Evolutionary conservation across 2,329 filamentous ascomycete species (phyloP).

Genomic region (Hirsutella thompsonii): DNA sequence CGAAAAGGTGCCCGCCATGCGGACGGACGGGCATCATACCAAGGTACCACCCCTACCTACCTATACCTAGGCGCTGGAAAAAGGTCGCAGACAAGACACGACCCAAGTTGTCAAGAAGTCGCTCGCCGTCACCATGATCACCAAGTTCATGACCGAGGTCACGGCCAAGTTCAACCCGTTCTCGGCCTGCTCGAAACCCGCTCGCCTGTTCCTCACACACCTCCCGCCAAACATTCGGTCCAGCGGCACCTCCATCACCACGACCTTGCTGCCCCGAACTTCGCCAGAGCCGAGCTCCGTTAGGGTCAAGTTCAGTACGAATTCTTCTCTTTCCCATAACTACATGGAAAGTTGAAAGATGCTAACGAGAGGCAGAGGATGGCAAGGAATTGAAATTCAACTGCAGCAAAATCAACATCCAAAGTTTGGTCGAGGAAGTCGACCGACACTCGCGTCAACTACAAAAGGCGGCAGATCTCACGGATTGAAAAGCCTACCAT

Average conservation of each 20-base stretch:
- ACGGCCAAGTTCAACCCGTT: constrained; percentile 89
- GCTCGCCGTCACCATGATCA: constrained; percentile 50
- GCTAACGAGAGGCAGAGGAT: constrained; percentile 51
- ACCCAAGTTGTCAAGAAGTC: background rate
- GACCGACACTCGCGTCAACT: constrained; percentile 77
- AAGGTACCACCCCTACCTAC: too few relatives aligned
- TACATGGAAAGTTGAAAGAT: background rate
- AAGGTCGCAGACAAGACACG: too few relatives aligned
- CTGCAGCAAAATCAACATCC: constrained; percentile 68
- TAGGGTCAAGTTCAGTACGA: constrained; percentile 75
- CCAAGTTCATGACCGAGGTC: constrained; percentile 75
- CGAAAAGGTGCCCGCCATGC: too few relatives aligned
- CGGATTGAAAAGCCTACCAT: constrained; percentile 19
- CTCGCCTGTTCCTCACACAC: constrained; percentile 74
- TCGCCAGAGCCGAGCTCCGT: constrained; percentile 59
- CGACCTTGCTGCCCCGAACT: constrained; percentile 58
- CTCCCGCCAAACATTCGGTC: constrained; percentile 69
- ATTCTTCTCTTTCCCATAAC: too few relatives aligned
- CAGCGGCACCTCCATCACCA: constrained; percentile 62
- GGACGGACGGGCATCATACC: too few relatives aligned
- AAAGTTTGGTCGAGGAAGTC: constrained; percentile 76
- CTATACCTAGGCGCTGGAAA: too few relatives aligned
- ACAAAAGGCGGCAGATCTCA: constrained; percentile 71
- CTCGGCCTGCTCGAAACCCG: constrained; percentile 63
- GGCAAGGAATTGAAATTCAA: constrained; percentile 82